These are phyloP conservation scores for Nannizziopsis arthrosporioides DNA, from an alignment of 2,329 filamentous ascomycete genomes.

Conservation along the genomic window DNA sequence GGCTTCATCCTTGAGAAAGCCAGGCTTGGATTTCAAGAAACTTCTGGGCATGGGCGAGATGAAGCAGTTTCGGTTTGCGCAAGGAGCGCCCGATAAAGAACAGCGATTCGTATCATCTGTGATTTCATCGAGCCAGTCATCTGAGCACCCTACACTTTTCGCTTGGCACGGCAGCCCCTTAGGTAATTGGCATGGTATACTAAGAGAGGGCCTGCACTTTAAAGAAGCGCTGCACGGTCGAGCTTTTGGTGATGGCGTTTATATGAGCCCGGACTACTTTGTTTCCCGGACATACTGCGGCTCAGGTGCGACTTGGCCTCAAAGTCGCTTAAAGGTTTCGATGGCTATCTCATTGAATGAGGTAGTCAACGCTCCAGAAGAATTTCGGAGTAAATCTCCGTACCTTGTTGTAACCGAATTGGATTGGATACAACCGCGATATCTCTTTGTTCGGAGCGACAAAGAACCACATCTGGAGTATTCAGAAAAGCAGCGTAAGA, in stretches of 20 bases:
- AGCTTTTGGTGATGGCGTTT: slow-evolving; percentile 66
- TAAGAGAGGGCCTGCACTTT: slow-evolving; percentile 70
- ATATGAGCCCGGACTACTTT: slow-evolving; percentile 54
- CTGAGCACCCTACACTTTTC: slow-evolving; percentile 58
- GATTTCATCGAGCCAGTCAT: slow-evolving; percentile 27
- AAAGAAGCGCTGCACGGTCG: slow-evolving; percentile 52
- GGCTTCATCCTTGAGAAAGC: neutral
- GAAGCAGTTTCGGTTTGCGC: slow-evolving; percentile 76
- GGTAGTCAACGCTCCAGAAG: slow-evolving; percentile 59
- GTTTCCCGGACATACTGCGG: slow-evolving; percentile 45
- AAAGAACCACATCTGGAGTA: too few species aligned
- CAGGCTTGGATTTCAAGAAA: slow-evolving; percentile 30
- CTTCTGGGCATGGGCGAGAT: slow-evolving; percentile 55
- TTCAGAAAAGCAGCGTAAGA: too few species aligned
- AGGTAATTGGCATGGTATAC: slow-evolving; percentile 79
- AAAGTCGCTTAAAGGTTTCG: slow-evolving; percentile 50
- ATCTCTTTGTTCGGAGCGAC: slow-evolving; percentile 54
- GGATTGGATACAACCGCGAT: slow-evolving; percentile 85
- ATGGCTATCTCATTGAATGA: slow-evolving; percentile 66
- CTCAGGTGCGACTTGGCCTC: slow-evolving; percentile 45
- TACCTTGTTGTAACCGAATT: slow-evolving; percentile 62
- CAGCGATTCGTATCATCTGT: slow-evolving; percentile 58
- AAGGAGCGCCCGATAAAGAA: slow-evolving; percentile 82
- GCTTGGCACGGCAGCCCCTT: slow-evolving; percentile 75
- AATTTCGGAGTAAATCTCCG: slow-evolving; percentile 47